Conservation (phyloP, 2,329 filamentous ascomycete species). For the Aquanectria penicillioides region DNA sequence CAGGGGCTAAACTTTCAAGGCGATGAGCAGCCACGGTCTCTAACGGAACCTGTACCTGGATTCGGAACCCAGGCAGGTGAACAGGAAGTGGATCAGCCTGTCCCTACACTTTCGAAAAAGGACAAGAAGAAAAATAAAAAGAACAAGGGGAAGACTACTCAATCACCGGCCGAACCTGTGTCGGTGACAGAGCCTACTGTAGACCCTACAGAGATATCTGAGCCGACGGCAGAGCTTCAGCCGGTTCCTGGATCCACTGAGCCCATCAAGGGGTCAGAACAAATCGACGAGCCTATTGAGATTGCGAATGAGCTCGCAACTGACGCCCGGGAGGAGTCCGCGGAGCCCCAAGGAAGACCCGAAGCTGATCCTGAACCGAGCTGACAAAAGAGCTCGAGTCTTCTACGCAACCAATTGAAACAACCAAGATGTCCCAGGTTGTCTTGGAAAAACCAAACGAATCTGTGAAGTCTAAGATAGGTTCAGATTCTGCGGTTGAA, state of each 20-base stretch:
- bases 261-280: too few species aligned
- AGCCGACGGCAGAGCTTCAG: too few species aligned
- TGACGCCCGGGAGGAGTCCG: too few species aligned
- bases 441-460: too few species aligned
- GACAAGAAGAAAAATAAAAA: slow-evolving; percentile 35
- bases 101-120: slow-evolving; percentile 28
- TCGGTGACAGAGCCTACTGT: neutral
- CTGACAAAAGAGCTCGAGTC: neutral
- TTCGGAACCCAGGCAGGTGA: neutral
- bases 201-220: neutral
- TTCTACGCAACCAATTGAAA: too few species aligned
- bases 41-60: neutral
- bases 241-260: too few species aligned
- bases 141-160: slow-evolving; percentile 25
- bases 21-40: neutral
- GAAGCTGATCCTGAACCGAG: too few species aligned
- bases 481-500: neutral
- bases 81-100: slow-evolving; percentile 23
- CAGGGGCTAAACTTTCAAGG: neutral
- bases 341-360: too few species aligned
- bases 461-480: neutral
- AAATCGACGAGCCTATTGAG: too few species aligned
- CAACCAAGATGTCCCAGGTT: too few species aligned
- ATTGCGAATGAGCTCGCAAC: too few species aligned
- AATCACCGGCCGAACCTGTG: neutral